These are phyloP conservation scores for Aspergillus puulaauensis DNA, from an alignment of 2,329 filamentous ascomycete species.

Conservation along the genomic window DNA sequence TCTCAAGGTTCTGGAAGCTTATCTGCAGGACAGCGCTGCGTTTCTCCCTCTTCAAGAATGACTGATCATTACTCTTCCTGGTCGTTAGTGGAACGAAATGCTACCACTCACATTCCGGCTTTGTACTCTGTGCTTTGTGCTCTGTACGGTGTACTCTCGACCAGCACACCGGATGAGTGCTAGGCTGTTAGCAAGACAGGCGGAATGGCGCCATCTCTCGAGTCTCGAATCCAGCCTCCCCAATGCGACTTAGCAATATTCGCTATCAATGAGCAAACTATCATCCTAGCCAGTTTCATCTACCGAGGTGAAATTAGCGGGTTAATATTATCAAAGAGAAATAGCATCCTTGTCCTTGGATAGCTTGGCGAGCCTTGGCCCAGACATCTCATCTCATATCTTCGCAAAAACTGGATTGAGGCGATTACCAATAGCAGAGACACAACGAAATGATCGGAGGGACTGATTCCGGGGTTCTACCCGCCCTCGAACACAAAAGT, in stretches of 20 bases:
- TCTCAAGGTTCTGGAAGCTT: not conserved
- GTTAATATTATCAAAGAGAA: constrained; percentile 2
- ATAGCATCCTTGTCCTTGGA: not conserved
- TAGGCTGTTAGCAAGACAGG: not conserved
- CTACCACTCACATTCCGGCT: no score
- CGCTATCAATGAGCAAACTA: not conserved
- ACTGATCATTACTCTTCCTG: not conserved
- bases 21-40: not conserved
- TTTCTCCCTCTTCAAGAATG: not conserved
- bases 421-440: not conserved
- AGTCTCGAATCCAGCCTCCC: not conserved
- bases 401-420: not conserved
- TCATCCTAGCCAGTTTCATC: not conserved
- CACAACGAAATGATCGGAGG: not conserved
- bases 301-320: not conserved
- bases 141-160: no score
- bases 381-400: no score
- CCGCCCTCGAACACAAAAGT: not conserved
- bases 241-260: constrained; percentile 3
- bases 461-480: no score
- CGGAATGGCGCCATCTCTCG: no score
- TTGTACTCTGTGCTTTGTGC: no score
- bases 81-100: not conserved
- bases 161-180: no score
- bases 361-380: not conserved